Conservation (phyloP, 1,284 basidiomycete species). For the Naganishia sp. region DNA sequence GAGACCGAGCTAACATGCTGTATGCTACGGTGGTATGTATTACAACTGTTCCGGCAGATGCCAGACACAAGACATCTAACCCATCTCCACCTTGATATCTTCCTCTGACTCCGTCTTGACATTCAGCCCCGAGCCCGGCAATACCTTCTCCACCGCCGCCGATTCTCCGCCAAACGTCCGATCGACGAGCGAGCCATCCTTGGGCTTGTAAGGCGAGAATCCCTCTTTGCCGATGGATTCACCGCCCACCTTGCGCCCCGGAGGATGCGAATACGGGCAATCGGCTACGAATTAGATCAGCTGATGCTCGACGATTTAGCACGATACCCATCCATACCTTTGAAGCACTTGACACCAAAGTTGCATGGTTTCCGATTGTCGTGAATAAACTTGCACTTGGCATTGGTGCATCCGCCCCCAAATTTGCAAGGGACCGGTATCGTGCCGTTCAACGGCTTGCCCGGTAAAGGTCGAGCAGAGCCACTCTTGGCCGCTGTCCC, state of each 20-base stretch:
- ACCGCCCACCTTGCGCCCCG: constrained; percentile 23
- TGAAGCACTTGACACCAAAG: constrained; percentile 33
- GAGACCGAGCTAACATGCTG: no score
- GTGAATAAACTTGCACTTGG: constrained; percentile 32
- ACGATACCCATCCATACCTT: constrained; percentile 19
- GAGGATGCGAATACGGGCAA: constrained; percentile 32
- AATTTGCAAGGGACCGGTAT: constrained; percentile 32
- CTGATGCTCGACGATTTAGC: neutral
- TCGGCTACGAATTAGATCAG: constrained; percentile 11
- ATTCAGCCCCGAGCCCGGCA: constrained; percentile 22
- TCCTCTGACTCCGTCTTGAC: constrained; percentile 2
- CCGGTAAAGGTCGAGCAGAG: constrained; percentile 12
- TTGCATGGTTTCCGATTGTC: constrained; percentile 29
- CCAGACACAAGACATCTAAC: neutral
- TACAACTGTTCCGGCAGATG: no score
- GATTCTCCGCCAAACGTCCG: constrained; percentile 23
- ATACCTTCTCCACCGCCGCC: constrained; percentile 25
- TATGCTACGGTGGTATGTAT: no score
- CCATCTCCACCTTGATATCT: constrained; percentile 28
- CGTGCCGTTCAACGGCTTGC: constrained; percentile 30
- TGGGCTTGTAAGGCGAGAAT: constrained; percentile 30
- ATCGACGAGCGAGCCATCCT: constrained; percentile 20
- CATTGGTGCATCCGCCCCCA: constrained; percentile 30
- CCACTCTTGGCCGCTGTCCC: constrained; percentile 11
- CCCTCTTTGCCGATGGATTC: constrained; percentile 14